phyloP scores from a whole-genome alignment of 2,329 filamentous ascomycete species.

The Chaetomium olivaceum region DNA sequence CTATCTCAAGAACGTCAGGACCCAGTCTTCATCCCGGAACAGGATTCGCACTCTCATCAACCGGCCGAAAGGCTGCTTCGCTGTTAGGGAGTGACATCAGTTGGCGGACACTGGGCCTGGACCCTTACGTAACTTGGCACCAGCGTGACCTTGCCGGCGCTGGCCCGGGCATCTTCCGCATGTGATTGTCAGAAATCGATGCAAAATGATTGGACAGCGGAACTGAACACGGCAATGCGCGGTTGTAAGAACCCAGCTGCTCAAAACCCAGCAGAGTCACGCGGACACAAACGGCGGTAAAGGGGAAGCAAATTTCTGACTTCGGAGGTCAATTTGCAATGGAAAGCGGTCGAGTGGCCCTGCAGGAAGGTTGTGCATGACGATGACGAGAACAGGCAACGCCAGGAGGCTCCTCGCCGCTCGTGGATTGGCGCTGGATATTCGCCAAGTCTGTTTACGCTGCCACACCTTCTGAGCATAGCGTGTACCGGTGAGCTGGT shows the following conservation, averaged over 20 bases:
- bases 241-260: not conserved
- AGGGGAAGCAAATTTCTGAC: not conserved
- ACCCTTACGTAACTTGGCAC: slow-evolving; percentile 33
- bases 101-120: slow-evolving; percentile 6
- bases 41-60: not conserved
- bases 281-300: slow-evolving; percentile 30
- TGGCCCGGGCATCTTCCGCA: slow-evolving; percentile 13
- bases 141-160: slow-evolving; percentile 27
- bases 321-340: not conserved
- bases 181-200: slow-evolving; percentile 20
- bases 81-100: slow-evolving; percentile 20
- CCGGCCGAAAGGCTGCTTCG: not conserved
- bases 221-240: slow-evolving; percentile 14
- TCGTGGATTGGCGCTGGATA: slow-evolving; percentile 10
- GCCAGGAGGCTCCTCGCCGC: not conserved
- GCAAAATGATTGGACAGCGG: slow-evolving; percentile 22
- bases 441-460: slow-evolving; percentile 17
- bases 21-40: not conserved
- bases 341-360: slow-evolving; percentile 3
- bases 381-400: slow-evolving; percentile 11
- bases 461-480: not conserved
- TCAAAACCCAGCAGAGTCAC: slow-evolving; percentile 21
- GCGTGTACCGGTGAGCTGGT: not conserved
- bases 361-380: slow-evolving; percentile 11
- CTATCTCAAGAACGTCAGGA: not conserved